Evolutionary conservation across 164 flowering plant species (phyloP).

Genomic region (Aristolochia californica): DNA sequence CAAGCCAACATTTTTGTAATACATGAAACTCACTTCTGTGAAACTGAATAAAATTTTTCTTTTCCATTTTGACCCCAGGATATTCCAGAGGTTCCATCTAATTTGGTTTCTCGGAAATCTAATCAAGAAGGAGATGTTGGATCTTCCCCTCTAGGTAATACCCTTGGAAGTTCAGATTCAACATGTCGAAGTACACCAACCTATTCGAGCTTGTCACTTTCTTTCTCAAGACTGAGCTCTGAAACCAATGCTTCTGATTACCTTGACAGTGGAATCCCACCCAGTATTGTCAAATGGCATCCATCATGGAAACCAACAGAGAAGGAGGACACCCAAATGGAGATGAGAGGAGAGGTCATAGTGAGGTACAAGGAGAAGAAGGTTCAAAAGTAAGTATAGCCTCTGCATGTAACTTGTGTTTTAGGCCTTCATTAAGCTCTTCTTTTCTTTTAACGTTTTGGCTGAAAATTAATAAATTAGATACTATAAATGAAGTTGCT

Average conservation of each 20-base stretch:
- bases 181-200: constrained; percentile 13
- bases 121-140: constrained; percentile 8
- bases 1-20: too few species aligned
- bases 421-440: too few species aligned
- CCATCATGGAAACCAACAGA: constrained; percentile 15
- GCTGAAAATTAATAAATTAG: too few species aligned
- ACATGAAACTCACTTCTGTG: not conserved
- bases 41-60: constrained; percentile 1
- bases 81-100: constrained; percentile 20
- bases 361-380: constrained; percentile 39
- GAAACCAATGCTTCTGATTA: constrained; percentile 28
- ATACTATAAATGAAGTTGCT: too few species aligned
- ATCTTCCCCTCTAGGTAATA: constrained; percentile 15
- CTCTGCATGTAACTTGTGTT: too few species aligned
- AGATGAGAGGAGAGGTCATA: constrained; percentile 26
- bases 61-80: constrained; percentile 21
- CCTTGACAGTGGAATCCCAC: constrained; percentile 28
- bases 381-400: constrained; percentile 26
- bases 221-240: constrained; percentile 34
- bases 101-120: constrained; percentile 3
- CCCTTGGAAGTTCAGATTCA: constrained; percentile 11
- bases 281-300: constrained; percentile 11
- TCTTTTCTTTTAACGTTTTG: too few species aligned
- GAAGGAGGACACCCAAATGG: constrained; percentile 13
- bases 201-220: constrained; percentile 23